These are phyloP conservation scores for Auricularia cornea DNA, from an alignment of 768 basidiomycete genomes.

Conservation along the genomic window DNA sequence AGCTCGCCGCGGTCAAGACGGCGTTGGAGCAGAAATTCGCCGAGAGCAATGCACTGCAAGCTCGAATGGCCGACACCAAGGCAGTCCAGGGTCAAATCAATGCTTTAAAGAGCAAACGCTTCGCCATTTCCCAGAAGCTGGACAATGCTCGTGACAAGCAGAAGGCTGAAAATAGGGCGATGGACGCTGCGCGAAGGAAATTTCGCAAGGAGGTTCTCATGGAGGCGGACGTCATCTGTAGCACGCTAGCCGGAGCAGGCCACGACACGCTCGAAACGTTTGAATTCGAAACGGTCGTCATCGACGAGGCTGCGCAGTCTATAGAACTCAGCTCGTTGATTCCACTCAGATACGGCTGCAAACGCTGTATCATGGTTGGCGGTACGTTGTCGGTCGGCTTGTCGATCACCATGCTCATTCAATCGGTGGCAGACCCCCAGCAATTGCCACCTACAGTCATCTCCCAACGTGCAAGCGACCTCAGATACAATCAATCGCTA, in stretches of 20 bases:
- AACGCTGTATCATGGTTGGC: slow-evolving; percentile 89
- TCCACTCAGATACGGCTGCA: slow-evolving; percentile 80
- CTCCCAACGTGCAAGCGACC: slow-evolving; percentile 47
- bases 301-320: slow-evolving; percentile 97
- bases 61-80: not conserved
- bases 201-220: slow-evolving; percentile 66
- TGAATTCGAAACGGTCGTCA: slow-evolving; percentile 92
- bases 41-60: slow-evolving; percentile 26
- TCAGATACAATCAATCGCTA: slow-evolving; percentile 79
- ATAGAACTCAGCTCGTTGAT: slow-evolving; percentile 93
- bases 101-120: slow-evolving; percentile 55
- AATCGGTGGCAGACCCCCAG: slow-evolving; percentile 53
- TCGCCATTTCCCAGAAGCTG: slow-evolving; percentile 55
- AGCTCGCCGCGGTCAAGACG: slow-evolving; percentile 62
- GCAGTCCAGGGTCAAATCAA: slow-evolving; percentile 50
- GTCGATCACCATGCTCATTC: not conserved
- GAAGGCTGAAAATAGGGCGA: slow-evolving; percentile 68
- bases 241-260: slow-evolving; percentile 88
- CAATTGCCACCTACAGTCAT: slow-evolving; percentile 94
- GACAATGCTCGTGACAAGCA: slow-evolving; percentile 77
- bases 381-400: slow-evolving; percentile 30
- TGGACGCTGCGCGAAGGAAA: slow-evolving; percentile 73
- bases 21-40: slow-evolving; percentile 49
- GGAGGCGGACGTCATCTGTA: slow-evolving; percentile 89
- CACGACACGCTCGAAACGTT: slow-evolving; percentile 76